A percentile compares a stretch with the other conserved stretches of the same genome.
Evolutionary conservation across 139 green algal genomes (phyloP).

Genomic region (Tetradesmus obliquus): DNA sequence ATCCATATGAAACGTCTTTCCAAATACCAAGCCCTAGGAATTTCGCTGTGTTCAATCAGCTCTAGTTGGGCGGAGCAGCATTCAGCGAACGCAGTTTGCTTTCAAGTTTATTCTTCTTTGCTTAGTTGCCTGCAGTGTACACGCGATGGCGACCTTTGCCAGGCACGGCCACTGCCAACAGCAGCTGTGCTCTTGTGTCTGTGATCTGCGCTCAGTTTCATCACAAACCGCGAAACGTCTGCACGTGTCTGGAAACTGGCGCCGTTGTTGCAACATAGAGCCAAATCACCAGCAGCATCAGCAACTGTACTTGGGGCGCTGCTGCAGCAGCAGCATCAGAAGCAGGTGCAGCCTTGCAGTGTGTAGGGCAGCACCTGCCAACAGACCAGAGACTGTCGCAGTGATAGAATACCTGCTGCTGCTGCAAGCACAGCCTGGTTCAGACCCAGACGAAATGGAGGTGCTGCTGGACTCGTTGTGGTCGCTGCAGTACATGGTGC

Average conservation of each 20-base stretch:
- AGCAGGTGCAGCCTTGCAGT: neutral
- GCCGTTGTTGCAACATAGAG: neutral
- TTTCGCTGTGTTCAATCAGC: no score
- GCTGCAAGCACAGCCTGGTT: neutral
- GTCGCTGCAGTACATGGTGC: slow-evolving; percentile 51
- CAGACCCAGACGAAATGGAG: slow-evolving; percentile 11
- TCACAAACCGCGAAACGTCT: neutral
- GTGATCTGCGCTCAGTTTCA: neutral
- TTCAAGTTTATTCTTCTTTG: no score
- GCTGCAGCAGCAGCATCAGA: neutral
- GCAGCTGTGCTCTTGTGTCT: neutral
- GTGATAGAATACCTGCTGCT: slow-evolving; percentile 44
- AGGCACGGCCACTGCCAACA: neutral
- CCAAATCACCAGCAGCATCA: neutral
- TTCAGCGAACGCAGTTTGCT: no score
- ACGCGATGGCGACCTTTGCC: neutral
- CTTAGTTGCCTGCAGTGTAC: neutral
- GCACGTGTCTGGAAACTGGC: neutral
- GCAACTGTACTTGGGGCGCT: neutral
- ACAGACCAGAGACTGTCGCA: neutral
- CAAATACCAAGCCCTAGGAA: neutral
- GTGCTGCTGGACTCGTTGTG: slow-evolving; percentile 39
- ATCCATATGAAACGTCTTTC: no score
- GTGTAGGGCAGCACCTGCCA: neutral
- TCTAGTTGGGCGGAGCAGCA: no score